These are phyloP conservation scores for Chrysosporium queenslandicum DNA, from an alignment of 2,329 filamentous ascomycete species.

Conservation along the genomic window DNA sequence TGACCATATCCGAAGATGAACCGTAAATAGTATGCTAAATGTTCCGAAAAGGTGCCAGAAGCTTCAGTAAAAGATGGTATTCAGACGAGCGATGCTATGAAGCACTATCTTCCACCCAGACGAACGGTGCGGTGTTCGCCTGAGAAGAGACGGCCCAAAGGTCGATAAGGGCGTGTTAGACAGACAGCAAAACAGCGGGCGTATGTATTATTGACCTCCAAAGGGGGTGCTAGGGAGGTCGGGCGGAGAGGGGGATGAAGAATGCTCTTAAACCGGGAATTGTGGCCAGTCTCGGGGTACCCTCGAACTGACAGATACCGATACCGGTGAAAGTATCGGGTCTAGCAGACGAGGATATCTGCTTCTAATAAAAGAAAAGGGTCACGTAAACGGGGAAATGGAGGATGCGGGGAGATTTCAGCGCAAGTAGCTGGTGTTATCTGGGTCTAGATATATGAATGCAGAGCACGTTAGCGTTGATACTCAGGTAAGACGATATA, in stretches of 20 bases:
- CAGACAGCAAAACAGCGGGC: slow-evolving; percentile 64
- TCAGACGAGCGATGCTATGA: slow-evolving; percentile 39
- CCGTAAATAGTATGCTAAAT: not conserved
- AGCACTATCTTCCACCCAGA: slow-evolving; percentile 98
- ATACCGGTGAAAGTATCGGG: slow-evolving; percentile 79
- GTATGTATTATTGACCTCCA: slow-evolving; percentile 39
- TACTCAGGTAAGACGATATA: not conserved
- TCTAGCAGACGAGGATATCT: slow-evolving; percentile 66
- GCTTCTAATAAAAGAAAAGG: slow-evolving; percentile 30
- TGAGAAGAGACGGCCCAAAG: slow-evolving; percentile 92
- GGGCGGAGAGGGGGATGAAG: slow-evolving; percentile 69
- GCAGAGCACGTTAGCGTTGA: slow-evolving; percentile 17
- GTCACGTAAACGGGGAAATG: slow-evolving; percentile 14
- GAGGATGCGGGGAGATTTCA: slow-evolving; percentile 21
- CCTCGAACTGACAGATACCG: slow-evolving; percentile 65
- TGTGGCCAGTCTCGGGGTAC: slow-evolving; percentile 54
- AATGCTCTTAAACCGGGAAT: slow-evolving; percentile 81
- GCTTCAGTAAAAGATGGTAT: slow-evolving; percentile 9
- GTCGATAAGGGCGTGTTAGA: slow-evolving; percentile 45
- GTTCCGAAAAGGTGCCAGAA: not conserved
- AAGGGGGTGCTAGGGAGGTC: slow-evolving; percentile 75
- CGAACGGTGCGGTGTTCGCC: slow-evolving; percentile 87
- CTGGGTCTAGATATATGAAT: slow-evolving; percentile 44
- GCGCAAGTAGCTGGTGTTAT: slow-evolving; percentile 42
- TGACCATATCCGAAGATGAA: slow-evolving; percentile 65